Conservation (phyloP, 352 stramenopile genomes). For the Phytophthora quininea region DNA sequence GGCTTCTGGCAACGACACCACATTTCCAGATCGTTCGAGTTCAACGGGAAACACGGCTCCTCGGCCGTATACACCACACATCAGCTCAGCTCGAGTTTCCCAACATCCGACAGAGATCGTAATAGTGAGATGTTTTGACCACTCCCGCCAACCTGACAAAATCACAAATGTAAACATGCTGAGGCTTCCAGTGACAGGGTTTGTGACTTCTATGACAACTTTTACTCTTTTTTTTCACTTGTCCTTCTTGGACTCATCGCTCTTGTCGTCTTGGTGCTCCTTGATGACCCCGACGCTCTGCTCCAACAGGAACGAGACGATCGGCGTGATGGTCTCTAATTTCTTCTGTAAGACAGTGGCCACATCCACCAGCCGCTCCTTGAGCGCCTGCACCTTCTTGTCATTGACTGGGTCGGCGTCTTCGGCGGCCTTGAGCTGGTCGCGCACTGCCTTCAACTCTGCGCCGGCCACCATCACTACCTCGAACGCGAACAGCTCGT, state of each 20-base stretch:
- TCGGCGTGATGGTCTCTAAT: slow-evolving; percentile 58
- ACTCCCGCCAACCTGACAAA: too few relatives aligned
- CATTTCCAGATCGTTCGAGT: slow-evolving; percentile 17
- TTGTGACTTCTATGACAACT: too few relatives aligned
- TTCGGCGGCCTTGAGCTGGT: slow-evolving; percentile 54
- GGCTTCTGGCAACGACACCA: slow-evolving; percentile 16
- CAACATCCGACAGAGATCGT: too few relatives aligned
- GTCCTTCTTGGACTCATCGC: slow-evolving; percentile 50
- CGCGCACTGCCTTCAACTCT: slow-evolving; percentile 65
- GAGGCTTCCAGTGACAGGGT: too few relatives aligned
- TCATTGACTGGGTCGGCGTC: slow-evolving; percentile 44
- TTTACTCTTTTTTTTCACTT: too few relatives aligned
- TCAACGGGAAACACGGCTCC: slow-evolving; percentile 18
- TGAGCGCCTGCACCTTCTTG: slow-evolving; percentile 52
- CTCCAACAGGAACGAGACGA: slow-evolving; percentile 63
- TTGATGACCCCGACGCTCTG: slow-evolving; percentile 61
- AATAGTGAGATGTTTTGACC: too few relatives aligned
- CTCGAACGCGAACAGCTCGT: slow-evolving; percentile 70
- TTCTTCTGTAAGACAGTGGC: slow-evolving; percentile 62
- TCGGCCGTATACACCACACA: slow-evolving; percentile 24
- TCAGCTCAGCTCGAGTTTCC: slow-evolving; percentile 8
- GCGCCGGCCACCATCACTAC: slow-evolving; percentile 66
- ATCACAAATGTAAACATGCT: too few relatives aligned
- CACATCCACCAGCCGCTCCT: slow-evolving; percentile 60
- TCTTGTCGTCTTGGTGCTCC: slow-evolving; percentile 24